These are phyloP conservation scores for Botrytis elliptica DNA, from an alignment of 2,329 filamentous ascomycete genomes.

Conservation along the genomic window DNA sequence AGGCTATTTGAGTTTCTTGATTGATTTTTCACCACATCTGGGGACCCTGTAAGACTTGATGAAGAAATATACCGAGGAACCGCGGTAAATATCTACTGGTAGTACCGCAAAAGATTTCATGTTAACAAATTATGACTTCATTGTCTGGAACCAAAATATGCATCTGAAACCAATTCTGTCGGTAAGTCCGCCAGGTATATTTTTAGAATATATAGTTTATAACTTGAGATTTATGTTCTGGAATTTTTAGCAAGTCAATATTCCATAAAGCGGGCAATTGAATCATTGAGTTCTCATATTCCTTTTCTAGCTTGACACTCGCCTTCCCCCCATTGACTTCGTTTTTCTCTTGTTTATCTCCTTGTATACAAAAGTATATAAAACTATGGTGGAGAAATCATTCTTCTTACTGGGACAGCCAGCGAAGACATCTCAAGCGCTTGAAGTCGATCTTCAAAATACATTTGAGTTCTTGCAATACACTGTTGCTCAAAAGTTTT, in stretches of 20 bases:
- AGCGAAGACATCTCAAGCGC: slow-evolving; percentile 16
- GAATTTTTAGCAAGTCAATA: neutral
- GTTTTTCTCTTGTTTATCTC: neutral
- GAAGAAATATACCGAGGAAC: slow-evolving; percentile 9
- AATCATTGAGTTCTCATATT: neutral
- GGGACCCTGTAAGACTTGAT: neutral
- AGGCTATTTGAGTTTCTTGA: slow-evolving; percentile 3
- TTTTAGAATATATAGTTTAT: neutral
- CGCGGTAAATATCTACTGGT: neutral
- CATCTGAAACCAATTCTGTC: neutral
- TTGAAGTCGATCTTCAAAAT: slow-evolving; percentile 24
- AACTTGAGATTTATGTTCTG: neutral
- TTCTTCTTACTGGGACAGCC: slow-evolving; percentile 24
- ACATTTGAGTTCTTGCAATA: slow-evolving; percentile 25
- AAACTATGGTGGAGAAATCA: slow-evolving; percentile 7
- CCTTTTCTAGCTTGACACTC: neutral
- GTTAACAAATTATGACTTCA: neutral
- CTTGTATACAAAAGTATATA: neutral
- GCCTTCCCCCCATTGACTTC: no score
- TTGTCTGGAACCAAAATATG: neutral
- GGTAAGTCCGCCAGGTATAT: neutral
- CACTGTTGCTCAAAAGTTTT: slow-evolving; percentile 23
- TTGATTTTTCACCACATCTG: neutral
- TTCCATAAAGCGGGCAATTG: neutral
- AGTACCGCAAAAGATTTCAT: neutral